A percentile compares a stretch with the other conserved stretches of the same genome.
Evolutionary conservation across 768 basidiomycete species (phyloP).

Genomic region (Lactarius hatsudake): DNA sequence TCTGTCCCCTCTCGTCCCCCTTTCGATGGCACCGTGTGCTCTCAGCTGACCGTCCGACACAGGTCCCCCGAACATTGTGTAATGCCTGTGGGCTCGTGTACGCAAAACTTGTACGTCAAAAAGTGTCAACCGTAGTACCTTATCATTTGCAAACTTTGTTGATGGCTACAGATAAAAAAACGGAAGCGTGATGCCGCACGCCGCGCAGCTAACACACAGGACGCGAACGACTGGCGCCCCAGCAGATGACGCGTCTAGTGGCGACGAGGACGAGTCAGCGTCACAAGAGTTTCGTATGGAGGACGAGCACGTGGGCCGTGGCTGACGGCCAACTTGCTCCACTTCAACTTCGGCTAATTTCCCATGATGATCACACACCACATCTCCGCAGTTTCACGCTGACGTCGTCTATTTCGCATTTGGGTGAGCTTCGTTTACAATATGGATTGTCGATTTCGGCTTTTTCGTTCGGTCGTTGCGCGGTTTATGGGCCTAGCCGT

Average conservation of each 20-base stretch:
- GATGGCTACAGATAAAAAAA: slow-evolving; percentile 28
- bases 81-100: slow-evolving; percentile 87
- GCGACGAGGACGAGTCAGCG: slow-evolving; percentile 28
- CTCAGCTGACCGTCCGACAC: slow-evolving; percentile 25
- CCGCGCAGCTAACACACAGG: slow-evolving; percentile 17
- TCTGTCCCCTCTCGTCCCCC: slow-evolving; percentile 36
- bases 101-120: slow-evolving; percentile 64
- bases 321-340: slow-evolving; percentile 15
- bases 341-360: slow-evolving; percentile 14
- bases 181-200: slow-evolving; percentile 28
- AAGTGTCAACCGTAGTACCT: slow-evolving; percentile 13
- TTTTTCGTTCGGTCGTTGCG: slow-evolving; percentile 15
- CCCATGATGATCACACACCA: slow-evolving; percentile 14
- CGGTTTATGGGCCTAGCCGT: slow-evolving; percentile 25
- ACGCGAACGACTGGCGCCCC: slow-evolving; percentile 15
- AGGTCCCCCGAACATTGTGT: slow-evolving; percentile 82
- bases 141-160: slow-evolving; percentile 15
- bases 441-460: slow-evolving; percentile 26
- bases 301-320: slow-evolving; percentile 21
- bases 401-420: slow-evolving; percentile 30
- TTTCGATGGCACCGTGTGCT: slow-evolving; percentile 8
- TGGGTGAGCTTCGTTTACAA: slow-evolving; percentile 30
- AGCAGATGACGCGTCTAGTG: slow-evolving; percentile 24
- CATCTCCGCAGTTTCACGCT: slow-evolving; percentile 21
- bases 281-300: slow-evolving; percentile 29